Base-by-base conservation (phyloP, 2,329 filamentous ascomycete species). In the Hypoxylon sp. region DNA sequence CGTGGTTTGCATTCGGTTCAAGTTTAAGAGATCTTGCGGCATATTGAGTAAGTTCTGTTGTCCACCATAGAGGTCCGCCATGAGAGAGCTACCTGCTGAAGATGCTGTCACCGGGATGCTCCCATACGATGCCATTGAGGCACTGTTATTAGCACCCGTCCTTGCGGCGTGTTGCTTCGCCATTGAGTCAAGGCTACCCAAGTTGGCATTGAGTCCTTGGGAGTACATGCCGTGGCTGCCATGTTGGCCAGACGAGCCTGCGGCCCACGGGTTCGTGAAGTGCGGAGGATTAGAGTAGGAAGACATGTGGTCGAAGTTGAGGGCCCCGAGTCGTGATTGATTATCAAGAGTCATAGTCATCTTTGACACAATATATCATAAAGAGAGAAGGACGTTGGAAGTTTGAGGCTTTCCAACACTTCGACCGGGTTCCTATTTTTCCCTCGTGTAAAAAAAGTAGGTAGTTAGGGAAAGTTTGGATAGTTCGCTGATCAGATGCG, bases 331-430 rank as follows among this genome's bases (percentile, higher is more conserved):
- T 79, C 88, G 88, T 83, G 89, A 92, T 82, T 95, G 93, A 80
- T 94, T 92, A 83, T 97, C 93, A 84, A 97, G 88, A 80, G 94
- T 92, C 93, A 97, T 97, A 83, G 93, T 96, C 94, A 97, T 97
- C 80, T 80, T 88, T 82, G 72, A 75, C 68, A 62, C 61, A 62
- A 68, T 67, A 67, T 67, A 66, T 69, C 46, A 63, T 67, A 68
- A 55, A 67, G n/a, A 55, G 64, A 70, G 55, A 39, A 50, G 41
- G 29, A 45, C 66, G 71, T 63, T 68, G 61, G 70, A 70, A 71
- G 63, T 56, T 68, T 70, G 67, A 73, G 52, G 69, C 68, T 74
- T 74, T 71, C 71, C 67, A 70, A 70, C 69, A 68, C 69, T 61
- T 69, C 23, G 54, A 54, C 30, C 48, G 39, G 30, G 51, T 65